phyloP scores from a whole-genome alignment of 805 yeast genomes.

The Saccharomycopsis vini region DNA sequence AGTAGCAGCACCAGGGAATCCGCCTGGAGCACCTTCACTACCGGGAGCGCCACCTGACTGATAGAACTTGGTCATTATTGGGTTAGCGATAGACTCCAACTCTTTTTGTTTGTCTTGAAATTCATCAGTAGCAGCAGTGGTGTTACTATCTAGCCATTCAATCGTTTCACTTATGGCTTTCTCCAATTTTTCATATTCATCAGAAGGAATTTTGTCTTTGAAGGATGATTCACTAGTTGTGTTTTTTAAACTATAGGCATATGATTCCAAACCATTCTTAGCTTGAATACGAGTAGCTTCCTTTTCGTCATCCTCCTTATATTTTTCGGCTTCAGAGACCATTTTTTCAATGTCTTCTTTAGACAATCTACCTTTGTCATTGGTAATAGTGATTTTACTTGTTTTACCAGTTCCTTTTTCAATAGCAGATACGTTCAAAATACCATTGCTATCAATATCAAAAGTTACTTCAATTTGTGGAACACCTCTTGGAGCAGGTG shows the following conservation, averaged over 20 bases:
- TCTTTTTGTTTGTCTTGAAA: constrained; percentile 90
- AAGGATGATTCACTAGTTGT: constrained; percentile 64
- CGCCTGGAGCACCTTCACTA: constrained; percentile 49
- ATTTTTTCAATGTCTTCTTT: constrained; percentile 96
- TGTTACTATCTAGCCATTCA: constrained; percentile 88
- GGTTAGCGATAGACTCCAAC: constrained; percentile 90
- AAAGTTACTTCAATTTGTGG: constrained; percentile 97
- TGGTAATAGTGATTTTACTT: constrained; percentile 94
- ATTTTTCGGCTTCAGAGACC: constrained; percentile 97
- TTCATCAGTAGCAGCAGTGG: constrained; percentile 89
- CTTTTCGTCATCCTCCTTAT: constrained; percentile 91
- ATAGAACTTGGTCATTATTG: constrained; percentile 95
- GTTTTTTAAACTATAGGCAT: constrained; percentile 87
- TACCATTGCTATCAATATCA: constrained; percentile 96
- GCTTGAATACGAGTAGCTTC: constrained; percentile 89
- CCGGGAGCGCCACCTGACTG: constrained; percentile 83
- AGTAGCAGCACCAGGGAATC: constrained; percentile 45
- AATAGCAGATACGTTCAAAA: constrained; percentile 88
- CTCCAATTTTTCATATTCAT: constrained; percentile 58
- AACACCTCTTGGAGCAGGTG: constrained; percentile 98
- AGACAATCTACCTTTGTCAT: constrained; percentile 97
- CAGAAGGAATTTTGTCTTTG: constrained; percentile 69
- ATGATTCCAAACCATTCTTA: constrained; percentile 93
- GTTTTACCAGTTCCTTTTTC: constrained; percentile 99
- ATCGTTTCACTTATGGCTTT: constrained; percentile 81